These are phyloP conservation scores for Aspergillus melleus DNA, from an alignment of 2,329 filamentous ascomycete genomes.

Conservation along the genomic window DNA sequence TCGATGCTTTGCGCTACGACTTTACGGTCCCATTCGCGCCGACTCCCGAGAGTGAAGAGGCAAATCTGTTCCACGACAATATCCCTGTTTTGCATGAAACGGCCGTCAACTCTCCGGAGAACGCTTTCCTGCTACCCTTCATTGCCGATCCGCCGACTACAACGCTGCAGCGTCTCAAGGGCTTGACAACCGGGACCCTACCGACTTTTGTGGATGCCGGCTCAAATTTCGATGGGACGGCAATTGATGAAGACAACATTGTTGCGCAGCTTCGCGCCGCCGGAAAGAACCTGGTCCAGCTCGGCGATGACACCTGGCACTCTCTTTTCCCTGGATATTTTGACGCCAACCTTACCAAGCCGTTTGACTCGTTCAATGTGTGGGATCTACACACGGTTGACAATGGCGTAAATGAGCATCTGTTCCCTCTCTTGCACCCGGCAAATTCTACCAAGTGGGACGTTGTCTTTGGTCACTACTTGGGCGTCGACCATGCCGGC, in stretches of 20 bases:
- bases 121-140: constrained; percentile 89
- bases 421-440: constrained; percentile 71
- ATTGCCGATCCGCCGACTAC: constrained; percentile 96
- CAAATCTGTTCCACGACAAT: constrained; percentile 78
- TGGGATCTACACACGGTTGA: constrained; percentile 98
- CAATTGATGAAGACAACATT: constrained; percentile 89
- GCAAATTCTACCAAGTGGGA: constrained; percentile 76
- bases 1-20: constrained; percentile 94
- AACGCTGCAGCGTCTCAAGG: constrained; percentile 88
- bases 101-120: constrained; percentile 69
- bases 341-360: constrained; percentile 76
- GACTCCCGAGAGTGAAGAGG: constrained; percentile 44
- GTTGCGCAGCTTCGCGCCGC: constrained; percentile 63
- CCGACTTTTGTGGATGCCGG: constrained; percentile 93
- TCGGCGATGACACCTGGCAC: constrained; percentile 98
- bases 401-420: constrained; percentile 87
- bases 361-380: constrained; percentile 97
- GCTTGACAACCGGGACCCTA: constrained; percentile 88
- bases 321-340: constrained; percentile 93
- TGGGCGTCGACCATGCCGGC: constrained; percentile 95
- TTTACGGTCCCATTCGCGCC: constrained; percentile 79
- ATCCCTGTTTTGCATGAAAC: constrained; percentile 85
- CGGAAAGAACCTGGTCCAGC: constrained; percentile 79
- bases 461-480: constrained; percentile 87
- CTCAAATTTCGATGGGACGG: constrained; percentile 91